These are phyloP conservation scores for Trichomonascaceae sp. DNA, from an alignment of 1,139 yeast genomes.

Conservation along the genomic window DNA sequence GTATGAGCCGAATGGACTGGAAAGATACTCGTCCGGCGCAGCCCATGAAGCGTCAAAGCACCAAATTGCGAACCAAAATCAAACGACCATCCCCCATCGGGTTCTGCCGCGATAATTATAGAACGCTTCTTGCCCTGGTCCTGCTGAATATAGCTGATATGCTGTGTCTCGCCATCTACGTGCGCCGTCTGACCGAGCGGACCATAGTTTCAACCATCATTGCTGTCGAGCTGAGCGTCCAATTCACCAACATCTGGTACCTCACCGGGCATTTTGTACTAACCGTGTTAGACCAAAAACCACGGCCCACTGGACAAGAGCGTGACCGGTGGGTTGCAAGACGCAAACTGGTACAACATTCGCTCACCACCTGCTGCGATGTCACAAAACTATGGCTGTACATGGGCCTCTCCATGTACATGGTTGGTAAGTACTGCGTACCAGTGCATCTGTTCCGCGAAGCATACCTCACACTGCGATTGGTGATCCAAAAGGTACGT, in stretches of 20 bases:
- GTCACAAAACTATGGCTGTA: constrained; percentile 13
- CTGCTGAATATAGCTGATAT: constrained; percentile 15
- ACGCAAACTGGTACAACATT: constrained; percentile 4
- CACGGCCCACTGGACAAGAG: background rate
- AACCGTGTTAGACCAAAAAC: constrained; percentile 1
- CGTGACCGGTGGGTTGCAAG: background rate
- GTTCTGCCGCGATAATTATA: constrained; percentile 3
- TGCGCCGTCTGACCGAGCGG: constrained; percentile 6
- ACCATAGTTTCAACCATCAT: constrained; percentile 9
- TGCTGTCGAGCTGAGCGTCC: constrained; percentile 14
- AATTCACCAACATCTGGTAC: constrained; percentile 11
- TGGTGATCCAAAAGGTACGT: constrained; percentile 15
- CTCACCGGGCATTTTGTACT: constrained; percentile 10
- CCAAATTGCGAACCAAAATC: background rate
- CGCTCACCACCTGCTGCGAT: constrained; percentile 9
- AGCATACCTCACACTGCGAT: constrained; percentile 16
- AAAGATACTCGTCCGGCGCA: constrained; percentile 1
- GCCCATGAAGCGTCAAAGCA: background rate
- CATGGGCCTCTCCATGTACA: constrained; percentile 14
- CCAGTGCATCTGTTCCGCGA: constrained; percentile 20
- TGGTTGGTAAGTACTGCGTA: constrained; percentile 16
- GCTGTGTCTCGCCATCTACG: constrained; percentile 12
- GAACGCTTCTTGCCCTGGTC: constrained; percentile 9
- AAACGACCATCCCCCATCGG: background rate
- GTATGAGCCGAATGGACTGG: constrained; percentile 1